phyloP scores from a whole-genome alignment of 768 basidiomycete genomes.

The Pulveroboletus sp. region DNA sequence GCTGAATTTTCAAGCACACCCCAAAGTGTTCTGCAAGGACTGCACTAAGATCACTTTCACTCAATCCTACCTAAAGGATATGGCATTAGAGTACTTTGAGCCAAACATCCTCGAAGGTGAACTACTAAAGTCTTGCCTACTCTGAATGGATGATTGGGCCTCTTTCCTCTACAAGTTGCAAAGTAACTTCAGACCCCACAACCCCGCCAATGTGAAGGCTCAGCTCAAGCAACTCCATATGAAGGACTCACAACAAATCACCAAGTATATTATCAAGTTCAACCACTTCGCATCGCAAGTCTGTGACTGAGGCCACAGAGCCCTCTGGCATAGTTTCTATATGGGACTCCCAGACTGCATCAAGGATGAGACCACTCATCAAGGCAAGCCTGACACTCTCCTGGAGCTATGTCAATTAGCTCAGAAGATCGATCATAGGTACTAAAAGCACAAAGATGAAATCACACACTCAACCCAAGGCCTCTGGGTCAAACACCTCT shows the following conservation, averaged over 20 bases:
- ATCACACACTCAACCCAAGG: neutral
- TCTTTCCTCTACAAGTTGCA: neutral
- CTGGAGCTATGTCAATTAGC: neutral
- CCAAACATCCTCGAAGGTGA: neutral
- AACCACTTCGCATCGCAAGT: neutral
- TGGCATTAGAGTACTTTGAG: neutral
- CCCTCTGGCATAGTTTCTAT: conserved; percentile 3
- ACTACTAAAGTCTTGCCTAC: neutral
- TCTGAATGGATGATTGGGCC: neutral
- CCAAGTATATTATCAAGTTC: neutral
- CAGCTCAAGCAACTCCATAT: neutral
- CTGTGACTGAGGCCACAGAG: neutral
- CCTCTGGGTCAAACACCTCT: no score
- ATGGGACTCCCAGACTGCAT: conserved; percentile 5
- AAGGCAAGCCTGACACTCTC: neutral
- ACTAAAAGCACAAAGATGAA: conserved; percentile 11
- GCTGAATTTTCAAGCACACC: neutral
- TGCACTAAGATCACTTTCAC: neutral
- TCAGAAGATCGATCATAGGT: conserved; percentile 4
- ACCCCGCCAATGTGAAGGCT: neutral
- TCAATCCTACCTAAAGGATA: neutral
- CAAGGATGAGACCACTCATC: conserved; percentile 1
- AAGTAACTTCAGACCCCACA: neutral
- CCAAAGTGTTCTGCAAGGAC: neutral
- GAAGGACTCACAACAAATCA: neutral